A percentile compares a stretch with the other conserved stretches of the same genome.
Conservation (phyloP, 2,329 filamentous ascomycete species). For the Lachnum nothofagi region DNA sequence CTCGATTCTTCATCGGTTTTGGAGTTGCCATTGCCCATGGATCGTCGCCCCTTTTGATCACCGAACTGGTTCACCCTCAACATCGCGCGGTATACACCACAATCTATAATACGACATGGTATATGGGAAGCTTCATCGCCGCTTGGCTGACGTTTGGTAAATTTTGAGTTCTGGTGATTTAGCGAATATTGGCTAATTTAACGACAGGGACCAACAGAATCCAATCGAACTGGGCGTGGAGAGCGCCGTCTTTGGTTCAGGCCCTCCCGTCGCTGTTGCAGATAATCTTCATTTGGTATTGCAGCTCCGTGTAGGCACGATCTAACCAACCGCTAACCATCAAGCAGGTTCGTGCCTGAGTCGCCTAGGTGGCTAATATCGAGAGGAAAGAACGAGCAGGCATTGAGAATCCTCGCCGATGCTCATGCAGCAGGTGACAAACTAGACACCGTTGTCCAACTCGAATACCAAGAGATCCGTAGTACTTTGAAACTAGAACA, state of each 20-base stretch:
- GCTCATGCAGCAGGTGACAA: slow-evolving; percentile 40
- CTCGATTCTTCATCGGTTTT: slow-evolving; percentile 34
- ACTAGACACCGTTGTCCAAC: slow-evolving; percentile 37
- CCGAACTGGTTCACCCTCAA: slow-evolving; percentile 43
- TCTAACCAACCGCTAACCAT: slow-evolving; percentile 12
- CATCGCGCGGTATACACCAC: slow-evolving; percentile 42
- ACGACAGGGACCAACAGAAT: slow-evolving; percentile 35
- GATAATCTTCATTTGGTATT: slow-evolving; percentile 26
- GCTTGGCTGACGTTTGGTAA: slow-evolving; percentile 42
- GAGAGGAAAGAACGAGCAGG: slow-evolving; percentile 46
- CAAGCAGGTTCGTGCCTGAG: slow-evolving; percentile 34
- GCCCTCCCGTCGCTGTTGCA: slow-evolving; percentile 27
- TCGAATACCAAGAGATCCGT: slow-evolving; percentile 41
- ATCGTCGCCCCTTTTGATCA: slow-evolving; percentile 33
- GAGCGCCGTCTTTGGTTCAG: slow-evolving; percentile 32
- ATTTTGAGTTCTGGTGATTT: slow-evolving; percentile 15
- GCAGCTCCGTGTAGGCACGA: not conserved
- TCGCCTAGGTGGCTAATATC: slow-evolving; percentile 38
- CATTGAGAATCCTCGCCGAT: slow-evolving; percentile 45
- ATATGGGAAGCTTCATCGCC: slow-evolving; percentile 41
- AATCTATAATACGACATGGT: slow-evolving; percentile 40
- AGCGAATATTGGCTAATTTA: slow-evolving; percentile 1
- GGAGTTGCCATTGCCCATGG: slow-evolving; percentile 25
- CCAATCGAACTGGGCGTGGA: slow-evolving; percentile 33
- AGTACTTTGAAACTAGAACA: slow-evolving; percentile 41